Base-by-base conservation (phyloP, 345 rosid species). In the Arabidopsis suecica region DNA sequence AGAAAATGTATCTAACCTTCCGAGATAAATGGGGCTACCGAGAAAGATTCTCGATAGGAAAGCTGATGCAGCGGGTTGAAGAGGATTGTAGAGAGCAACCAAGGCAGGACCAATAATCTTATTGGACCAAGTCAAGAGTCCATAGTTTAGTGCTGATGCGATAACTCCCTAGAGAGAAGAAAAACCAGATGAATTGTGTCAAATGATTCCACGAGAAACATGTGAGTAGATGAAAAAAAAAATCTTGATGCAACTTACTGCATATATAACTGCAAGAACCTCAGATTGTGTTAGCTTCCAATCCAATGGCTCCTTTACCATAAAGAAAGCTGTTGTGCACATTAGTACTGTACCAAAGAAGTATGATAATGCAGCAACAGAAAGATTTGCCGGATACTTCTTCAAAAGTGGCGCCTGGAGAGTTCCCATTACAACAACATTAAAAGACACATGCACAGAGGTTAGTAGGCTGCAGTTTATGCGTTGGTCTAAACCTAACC, bases 11-110 rank as follows among this genome's bases (percentile, higher is more conserved):
- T 30, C 7, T 53, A 62, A 95, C 99, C 99, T 95, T 87, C 99
- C 99, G 82, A 92, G 76, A 82, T 89, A 92, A 59, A 95, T 80
- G 14, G 97, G 87, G 69, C 97, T 95, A 56, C 97, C 99, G 22
- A 95, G 97, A 83, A 95, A 95, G 74, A 90, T 65, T 81, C 86
- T 89, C 33, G 99, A 92, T 18, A 95, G 83, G 51, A 90, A 81
- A 61, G 97, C 86, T 55, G 99, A 92, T 20, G 95, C 88, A 16
- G 91, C 96, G 4, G 97, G 97, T 80, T 95, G 99, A 70, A 95
- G 97, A 62, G 99, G 99, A 76, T 86, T 84, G 87, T 95, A 95
- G 23, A 95, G 93, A 71, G 99, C 91, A 71, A 95, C 99, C 85
- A 95, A 81, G 61, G 99, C 82, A 57, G 99, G 99, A 44, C 97